Conservation (phyloP, 192 early-diverging fungal genomes). For the Entrophospora sp. region DNA sequence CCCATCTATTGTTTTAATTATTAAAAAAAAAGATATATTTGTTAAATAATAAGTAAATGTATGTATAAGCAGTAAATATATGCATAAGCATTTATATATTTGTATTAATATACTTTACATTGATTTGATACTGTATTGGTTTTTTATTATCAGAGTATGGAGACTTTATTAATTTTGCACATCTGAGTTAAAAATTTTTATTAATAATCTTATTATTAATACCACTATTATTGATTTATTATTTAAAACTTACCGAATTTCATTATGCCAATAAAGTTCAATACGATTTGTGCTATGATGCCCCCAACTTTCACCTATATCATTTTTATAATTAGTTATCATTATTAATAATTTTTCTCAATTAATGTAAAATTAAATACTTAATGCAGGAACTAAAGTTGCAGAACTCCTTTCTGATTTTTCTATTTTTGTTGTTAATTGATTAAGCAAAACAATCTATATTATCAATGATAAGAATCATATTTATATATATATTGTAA, state of each 20-base stretch:
- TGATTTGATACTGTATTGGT: constrained; percentile 6
- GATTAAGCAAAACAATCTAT: constrained; percentile 19
- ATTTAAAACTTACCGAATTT: neutral
- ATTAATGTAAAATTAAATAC: neutral
- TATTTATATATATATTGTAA: neutral
- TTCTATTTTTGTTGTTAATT: constrained; percentile 17
- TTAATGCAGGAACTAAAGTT: constrained; percentile 8
- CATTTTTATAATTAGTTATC: too few species aligned
- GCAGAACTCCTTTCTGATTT: neutral
- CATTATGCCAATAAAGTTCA: constrained; percentile 14
- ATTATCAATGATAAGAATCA: neutral
- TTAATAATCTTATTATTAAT: neutral
- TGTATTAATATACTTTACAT: neutral
- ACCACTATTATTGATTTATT: neutral
- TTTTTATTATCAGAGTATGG: neutral
- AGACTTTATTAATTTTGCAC: constrained; percentile 15
- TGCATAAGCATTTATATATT: too few species aligned
- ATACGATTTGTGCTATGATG: constrained; percentile 8
- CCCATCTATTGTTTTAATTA: neutral
- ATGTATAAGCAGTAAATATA: too few species aligned
- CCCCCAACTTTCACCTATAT: constrained; percentile 9
- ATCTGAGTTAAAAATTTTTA: neutral
- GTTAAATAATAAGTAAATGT: neutral
- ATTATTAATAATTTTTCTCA: too few species aligned
- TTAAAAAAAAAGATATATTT: neutral